phyloP scores from a whole-genome alignment of 306 rosid species.

The Vigna unguiculata region DNA sequence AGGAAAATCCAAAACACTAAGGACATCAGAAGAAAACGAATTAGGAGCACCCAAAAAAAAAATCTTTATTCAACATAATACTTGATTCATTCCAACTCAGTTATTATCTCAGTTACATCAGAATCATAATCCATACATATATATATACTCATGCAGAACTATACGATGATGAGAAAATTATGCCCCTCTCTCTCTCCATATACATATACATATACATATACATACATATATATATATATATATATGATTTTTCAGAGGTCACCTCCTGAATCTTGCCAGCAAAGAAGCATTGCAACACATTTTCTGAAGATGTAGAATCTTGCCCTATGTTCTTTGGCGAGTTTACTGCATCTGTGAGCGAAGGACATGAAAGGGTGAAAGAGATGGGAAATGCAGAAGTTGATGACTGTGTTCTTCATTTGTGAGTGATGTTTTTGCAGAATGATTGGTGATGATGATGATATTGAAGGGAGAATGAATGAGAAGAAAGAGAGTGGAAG shows the following conservation, averaged over 20 bases:
- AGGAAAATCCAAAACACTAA: neutral
- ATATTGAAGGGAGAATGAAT: too few species aligned
- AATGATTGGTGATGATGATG: neutral
- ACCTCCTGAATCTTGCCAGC: slow-evolving; percentile 27
- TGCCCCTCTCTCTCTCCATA: neutral
- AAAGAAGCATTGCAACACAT: slow-evolving; percentile 36
- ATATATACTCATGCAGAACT: neutral
- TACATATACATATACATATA: too few species aligned
- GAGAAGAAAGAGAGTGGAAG: neutral
- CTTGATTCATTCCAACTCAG: neutral
- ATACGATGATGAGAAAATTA: neutral
- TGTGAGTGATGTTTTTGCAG: neutral
- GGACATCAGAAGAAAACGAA: neutral
- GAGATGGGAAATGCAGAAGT: neutral
- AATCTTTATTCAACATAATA: neutral
- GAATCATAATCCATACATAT: neutral
- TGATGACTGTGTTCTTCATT: slow-evolving; percentile 11
- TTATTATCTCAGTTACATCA: neutral
- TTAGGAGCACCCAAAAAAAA: neutral
- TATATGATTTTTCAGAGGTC: neutral
- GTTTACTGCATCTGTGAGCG: slow-evolving; percentile 19
- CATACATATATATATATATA: too few species aligned
- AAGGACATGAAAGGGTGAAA: slow-evolving; percentile 2
- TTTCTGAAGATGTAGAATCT: slow-evolving; percentile 40
- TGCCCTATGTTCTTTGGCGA: slow-evolving; percentile 27